Percentiles rank a stretch among this genome's conserved stretches.
phyloP scores from a whole-genome alignment of 176 grass and related monocot species.

The Raddia distichophylla region DNA sequence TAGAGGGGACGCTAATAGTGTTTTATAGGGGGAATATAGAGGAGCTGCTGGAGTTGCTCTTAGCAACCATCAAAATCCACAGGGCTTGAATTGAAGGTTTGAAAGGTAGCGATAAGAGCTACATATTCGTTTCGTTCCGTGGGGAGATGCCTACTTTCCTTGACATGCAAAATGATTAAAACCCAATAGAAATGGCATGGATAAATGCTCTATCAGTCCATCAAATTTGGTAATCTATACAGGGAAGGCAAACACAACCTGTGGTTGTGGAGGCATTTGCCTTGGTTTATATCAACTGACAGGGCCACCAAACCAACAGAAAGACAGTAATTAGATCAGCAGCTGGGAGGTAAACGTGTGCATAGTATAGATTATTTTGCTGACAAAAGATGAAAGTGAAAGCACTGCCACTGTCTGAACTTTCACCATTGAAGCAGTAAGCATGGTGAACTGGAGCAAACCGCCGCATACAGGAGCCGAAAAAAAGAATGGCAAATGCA shows the following conservation, averaged over 20 bases:
- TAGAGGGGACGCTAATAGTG: no score
- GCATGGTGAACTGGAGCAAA: slow-evolving; percentile 29
- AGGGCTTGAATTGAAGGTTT: neutral
- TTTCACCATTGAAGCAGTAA: slow-evolving; percentile 27
- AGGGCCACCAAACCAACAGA: neutral
- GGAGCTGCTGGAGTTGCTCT: no score
- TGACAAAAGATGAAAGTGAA: slow-evolving; percentile 34
- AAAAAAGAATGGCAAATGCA: slow-evolving; percentile 14
- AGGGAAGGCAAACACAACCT: neutral
- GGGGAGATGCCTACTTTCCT: neutral
- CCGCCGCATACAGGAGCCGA: slow-evolving; percentile 40
- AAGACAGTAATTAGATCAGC: neutral
- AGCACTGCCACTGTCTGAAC: slow-evolving; percentile 12
- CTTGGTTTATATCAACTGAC: neutral
- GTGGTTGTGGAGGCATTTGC: neutral
- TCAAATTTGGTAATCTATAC: neutral
- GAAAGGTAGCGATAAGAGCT: slow-evolving; percentile 1
- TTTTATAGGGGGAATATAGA: no score
- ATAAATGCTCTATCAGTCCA: neutral
- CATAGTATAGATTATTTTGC: slow-evolving; percentile 6
- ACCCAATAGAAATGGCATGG: slow-evolving; percentile 14
- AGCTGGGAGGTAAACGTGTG: neutral
- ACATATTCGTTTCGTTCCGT: slow-evolving; percentile 18
- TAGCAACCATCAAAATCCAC: neutral
- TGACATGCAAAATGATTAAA: slow-evolving; percentile 13